These are phyloP conservation scores for Sugiyamaella valdiviana DNA, from an alignment of 805 yeast genomes.

Conservation along the genomic window DNA sequence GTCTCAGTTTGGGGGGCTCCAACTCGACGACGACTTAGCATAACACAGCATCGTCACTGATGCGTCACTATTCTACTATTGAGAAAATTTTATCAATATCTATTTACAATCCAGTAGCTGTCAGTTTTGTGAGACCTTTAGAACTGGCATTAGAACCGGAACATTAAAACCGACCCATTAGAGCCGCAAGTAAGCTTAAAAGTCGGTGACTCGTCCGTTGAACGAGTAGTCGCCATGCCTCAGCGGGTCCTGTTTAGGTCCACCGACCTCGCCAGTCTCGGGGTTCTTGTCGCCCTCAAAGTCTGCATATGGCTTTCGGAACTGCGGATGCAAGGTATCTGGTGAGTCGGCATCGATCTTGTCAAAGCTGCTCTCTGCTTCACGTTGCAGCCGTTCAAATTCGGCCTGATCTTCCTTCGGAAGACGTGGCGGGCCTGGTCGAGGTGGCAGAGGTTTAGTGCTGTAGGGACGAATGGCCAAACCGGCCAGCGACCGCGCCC, in stretches of 20 bases:
- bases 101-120: too few relatives aligned
- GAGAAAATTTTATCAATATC: too few relatives aligned
- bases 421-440: slow-evolving; percentile 63
- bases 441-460: slow-evolving; percentile 13
- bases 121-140: too few relatives aligned
- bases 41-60: not conserved
- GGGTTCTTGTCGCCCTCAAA: slow-evolving; percentile 95
- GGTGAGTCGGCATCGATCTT: slow-evolving; percentile 1
- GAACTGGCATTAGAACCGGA: not conserved
- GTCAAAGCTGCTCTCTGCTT: slow-evolving; percentile 53
- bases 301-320: slow-evolving; percentile 78
- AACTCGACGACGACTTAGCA: not conserved
- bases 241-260: slow-evolving; percentile 96
- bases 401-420: slow-evolving; percentile 82
- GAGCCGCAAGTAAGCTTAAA: slow-evolving; percentile 36
- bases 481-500: not conserved
- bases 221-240: slow-evolving; percentile 89
- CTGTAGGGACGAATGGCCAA: not conserved
- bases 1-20: not conserved
- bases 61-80: too few relatives aligned
- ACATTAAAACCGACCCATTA: not conserved
- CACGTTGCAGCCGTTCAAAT: slow-evolving; percentile 76
- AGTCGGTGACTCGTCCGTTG: slow-evolving; percentile 95
- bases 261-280: slow-evolving; percentile 88
- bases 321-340: slow-evolving; percentile 49